Base-by-base conservation (phyloP, 257 asterid species). In the Knoxia roxburghii region DNA sequence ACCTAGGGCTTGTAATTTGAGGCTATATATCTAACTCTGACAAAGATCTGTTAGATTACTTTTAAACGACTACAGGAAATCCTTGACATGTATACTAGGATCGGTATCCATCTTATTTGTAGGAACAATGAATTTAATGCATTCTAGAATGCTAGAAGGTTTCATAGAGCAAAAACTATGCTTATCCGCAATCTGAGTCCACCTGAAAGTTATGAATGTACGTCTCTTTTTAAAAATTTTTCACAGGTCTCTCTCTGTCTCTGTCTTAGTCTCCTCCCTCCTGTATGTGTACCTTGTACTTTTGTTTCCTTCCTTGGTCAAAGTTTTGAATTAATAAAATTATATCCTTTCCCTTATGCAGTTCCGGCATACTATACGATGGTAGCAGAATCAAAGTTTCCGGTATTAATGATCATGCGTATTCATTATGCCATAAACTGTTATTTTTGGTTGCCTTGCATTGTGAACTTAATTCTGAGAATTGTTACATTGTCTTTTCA, bases 321-420 rank as follows among this genome's bases (percentile, higher is more conserved):
- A 35, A 7, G 7, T 67, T 39, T 54, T 39, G 52, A 9, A 10
- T 24, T 27, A 65, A 35, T 23, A 67, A 33, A 35, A 24, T 37
- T 18, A 67, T 54, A 24, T 40, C 14, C 41, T 37, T 64, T 54
- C 71, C 40, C 30, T 72, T 33, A 58, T 83, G 85, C 95, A 94
- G 99, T 90, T 68, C 93, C 96, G 29, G 92, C 84, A 77, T 77
- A 89, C 73, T 84, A 70, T 81, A 82, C 78, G 27, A 78, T 82
- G 79, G 96, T 90, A 70, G 96, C 97, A 11, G 96, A 85, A 64
- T 70, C 97, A 39, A 87, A 82, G 80, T 94, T 94, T 81, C 85
- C 81, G 90, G 99, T 94, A 87, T 32, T 32, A 72, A 26, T 64
- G 46, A 40, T 46, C 51, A 58, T 63, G 27, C 27, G 37, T 30